A percentile compares a stretch with the other conserved stretches of the same genome.
phyloP scores from a whole-genome alignment of 805 yeast species.

The Ogataea henricii region DNA sequence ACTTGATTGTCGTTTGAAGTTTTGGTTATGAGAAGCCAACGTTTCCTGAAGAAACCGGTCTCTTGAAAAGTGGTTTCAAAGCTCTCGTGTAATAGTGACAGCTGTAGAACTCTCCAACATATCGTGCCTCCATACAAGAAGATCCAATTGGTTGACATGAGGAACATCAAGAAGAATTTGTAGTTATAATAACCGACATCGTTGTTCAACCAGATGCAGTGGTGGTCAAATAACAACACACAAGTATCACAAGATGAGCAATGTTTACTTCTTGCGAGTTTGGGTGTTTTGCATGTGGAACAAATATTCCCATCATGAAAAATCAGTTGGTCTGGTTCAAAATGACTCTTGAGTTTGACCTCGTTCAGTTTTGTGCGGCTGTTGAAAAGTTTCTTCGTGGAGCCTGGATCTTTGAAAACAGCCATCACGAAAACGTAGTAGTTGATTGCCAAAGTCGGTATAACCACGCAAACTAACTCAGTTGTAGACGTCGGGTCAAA shows the following conservation, averaged over 20 bases:
- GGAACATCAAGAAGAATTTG: conserved; percentile 47
- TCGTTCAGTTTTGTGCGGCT: background rate
- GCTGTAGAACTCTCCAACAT: conserved; percentile 32
- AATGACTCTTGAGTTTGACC: conserved; percentile 16
- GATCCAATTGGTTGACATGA: conserved; percentile 37
- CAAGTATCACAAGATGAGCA: conserved; percentile 72
- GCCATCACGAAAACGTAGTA: conserved; percentile 41
- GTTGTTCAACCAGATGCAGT: conserved; percentile 56
- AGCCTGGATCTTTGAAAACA: conserved; percentile 47
- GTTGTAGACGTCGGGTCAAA: conserved; percentile 9
- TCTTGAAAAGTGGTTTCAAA: conserved; percentile 22
- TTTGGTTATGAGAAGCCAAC: conserved; percentile 29
- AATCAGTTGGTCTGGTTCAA: conserved; percentile 44
- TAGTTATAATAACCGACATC: conserved; percentile 57
- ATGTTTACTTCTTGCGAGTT: conserved; percentile 77
- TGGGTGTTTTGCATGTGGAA: conserved; percentile 60
- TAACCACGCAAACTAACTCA: conserved; percentile 29
- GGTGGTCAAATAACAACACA: conserved; percentile 64
- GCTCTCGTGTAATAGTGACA: background rate
- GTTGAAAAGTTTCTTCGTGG: conserved; percentile 18
- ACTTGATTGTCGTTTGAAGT: conserved; percentile 39
- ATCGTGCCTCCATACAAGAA: conserved; percentile 45
- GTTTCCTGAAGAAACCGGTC: conserved; percentile 16
- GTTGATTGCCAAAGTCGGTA: conserved; percentile 36
- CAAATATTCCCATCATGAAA: conserved; percentile 41